Evolutionary conservation across 768 basidiomycete species (phyloP), one percentile per base, ranked within the genome.

Genomic region (Termitomyces sp.): DNA sequence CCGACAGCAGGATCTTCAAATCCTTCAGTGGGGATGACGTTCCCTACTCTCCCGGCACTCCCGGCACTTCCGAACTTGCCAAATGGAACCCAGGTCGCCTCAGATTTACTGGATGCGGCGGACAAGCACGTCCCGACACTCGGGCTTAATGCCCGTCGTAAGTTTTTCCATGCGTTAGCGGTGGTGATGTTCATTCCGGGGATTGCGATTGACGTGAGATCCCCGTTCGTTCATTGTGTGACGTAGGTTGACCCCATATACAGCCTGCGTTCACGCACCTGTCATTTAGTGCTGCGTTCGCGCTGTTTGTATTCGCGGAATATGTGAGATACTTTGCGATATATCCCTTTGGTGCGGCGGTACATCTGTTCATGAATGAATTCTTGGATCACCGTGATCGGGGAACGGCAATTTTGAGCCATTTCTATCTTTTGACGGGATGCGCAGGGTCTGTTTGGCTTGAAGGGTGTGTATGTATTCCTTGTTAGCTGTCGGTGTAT

Each of bases 251-350:
- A 40, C 55, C 53, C 52, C 45, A 38, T 25, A 23, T 57, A 11
- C 70, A 98, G 95, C 95, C 97, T 22, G 95, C 96, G 2, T 99
- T 99, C 72, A 87, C 91, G 31, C 95, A 98, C 68, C 74, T 98
- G 41, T 86, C 94, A 9, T 97, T 99, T 74, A 95, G 91, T 63
- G 88, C 85, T 18, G 96, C 96, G 2, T 98, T 99, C 70, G 88
- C 97, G 9, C 70, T 93, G 60, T 98, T 99, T 75, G 91, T 86
- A 22, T 98, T 99, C 68, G 86, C 91, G 54, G 97, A 99, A 74
- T 98, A 98, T 74, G 83, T 98, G 59, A 91, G 97, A 55, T 99
- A 98, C 71, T 99, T 98, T 71, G 97, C 97, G 35, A 82, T 99
- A 46, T 98, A 97, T 73, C 97, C 97, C 3, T 91, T 98, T 63